Percentiles rank a stretch among this genome's conserved stretches.
Evolutionary conservation across 2,329 filamentous ascomycete genomes (phyloP).

Genomic region (Fusarium sambucinum): DNA sequence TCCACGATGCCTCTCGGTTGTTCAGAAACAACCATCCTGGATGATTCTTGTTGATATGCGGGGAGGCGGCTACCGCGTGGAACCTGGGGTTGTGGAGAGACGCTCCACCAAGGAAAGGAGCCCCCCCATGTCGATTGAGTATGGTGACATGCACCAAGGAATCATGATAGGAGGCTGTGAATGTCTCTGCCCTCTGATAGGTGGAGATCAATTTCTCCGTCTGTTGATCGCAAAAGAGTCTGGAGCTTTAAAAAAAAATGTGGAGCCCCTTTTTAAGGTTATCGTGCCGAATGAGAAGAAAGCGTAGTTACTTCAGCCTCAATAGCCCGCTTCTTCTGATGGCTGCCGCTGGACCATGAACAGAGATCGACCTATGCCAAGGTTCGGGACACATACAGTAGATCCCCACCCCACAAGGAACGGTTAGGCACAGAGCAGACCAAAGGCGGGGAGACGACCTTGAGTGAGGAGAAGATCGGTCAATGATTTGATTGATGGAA

Average conservation of each 20-base stretch:
- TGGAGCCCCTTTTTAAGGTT: slow-evolving; percentile 33
- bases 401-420: slow-evolving; percentile 32
- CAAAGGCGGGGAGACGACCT: slow-evolving; percentile 25
- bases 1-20: slow-evolving; percentile 6
- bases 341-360: slow-evolving; percentile 19
- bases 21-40: slow-evolving; percentile 16
- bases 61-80: slow-evolving; percentile 40
- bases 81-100: slow-evolving; percentile 44
- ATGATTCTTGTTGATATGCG: slow-evolving; percentile 33
- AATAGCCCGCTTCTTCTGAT: slow-evolving; percentile 24
- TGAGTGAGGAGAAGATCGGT: slow-evolving; percentile 33
- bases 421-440: slow-evolving; percentile 8
- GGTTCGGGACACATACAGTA: slow-evolving; percentile 20
- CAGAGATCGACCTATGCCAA: slow-evolving; percentile 35
- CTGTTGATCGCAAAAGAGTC: slow-evolving; percentile 20
- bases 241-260: slow-evolving; percentile 19
- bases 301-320: slow-evolving; percentile 38
- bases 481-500: slow-evolving; percentile 46
- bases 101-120: slow-evolving; percentile 40
- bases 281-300: slow-evolving; percentile 22
- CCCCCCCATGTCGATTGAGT: slow-evolving; percentile 16
- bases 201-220: slow-evolving; percentile 39
- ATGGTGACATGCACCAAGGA: slow-evolving; percentile 10
- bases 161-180: slow-evolving; percentile 5
- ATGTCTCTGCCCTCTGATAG: slow-evolving; percentile 28